A percentile compares a stretch with the other conserved stretches of the same genome.
Evolutionary conservation across 805 yeast genomes (phyloP).

Genomic region (Starmerella cellae): DNA sequence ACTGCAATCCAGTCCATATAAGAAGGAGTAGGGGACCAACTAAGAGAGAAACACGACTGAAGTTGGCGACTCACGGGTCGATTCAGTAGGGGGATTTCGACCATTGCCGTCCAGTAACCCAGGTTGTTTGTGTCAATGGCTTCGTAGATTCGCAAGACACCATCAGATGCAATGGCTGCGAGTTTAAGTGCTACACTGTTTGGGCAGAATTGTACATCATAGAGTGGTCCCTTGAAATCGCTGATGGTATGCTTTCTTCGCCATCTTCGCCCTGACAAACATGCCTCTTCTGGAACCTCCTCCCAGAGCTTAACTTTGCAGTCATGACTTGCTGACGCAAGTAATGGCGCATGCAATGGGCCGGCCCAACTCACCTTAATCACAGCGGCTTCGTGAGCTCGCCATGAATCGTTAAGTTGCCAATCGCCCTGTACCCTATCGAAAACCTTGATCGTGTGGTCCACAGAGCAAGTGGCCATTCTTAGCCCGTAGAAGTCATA

Average conservation of each 20-base stretch:
- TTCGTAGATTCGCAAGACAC: slow-evolving; percentile 71
- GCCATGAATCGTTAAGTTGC: slow-evolving; percentile 81
- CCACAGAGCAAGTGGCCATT: slow-evolving; percentile 88
- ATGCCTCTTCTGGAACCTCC: slow-evolving; percentile 65
- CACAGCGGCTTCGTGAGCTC: slow-evolving; percentile 84
- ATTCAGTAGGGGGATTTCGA: slow-evolving; percentile 48
- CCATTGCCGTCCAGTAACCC: slow-evolving; percentile 63
- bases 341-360: slow-evolving; percentile 79
- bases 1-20: slow-evolving; percentile 69
- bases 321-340: slow-evolving; percentile 84
- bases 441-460: slow-evolving; percentile 83
- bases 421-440: slow-evolving; percentile 55
- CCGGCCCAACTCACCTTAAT: slow-evolving; percentile 83
- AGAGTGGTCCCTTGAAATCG: slow-evolving; percentile 79
- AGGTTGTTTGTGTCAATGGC: slow-evolving; percentile 82
- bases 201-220: slow-evolving; percentile 84
- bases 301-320: slow-evolving; percentile 84
- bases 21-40: slow-evolving; percentile 85
- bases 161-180: slow-evolving; percentile 84
- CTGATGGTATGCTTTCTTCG: slow-evolving; percentile 57
- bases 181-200: slow-evolving; percentile 65
- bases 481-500: slow-evolving; percentile 85
- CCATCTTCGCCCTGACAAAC: slow-evolving; percentile 79
- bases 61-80: slow-evolving; percentile 66
- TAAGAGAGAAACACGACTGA: slow-evolving; percentile 72